Percentiles rank a stretch among this genome's conserved stretches.
These are phyloP conservation scores for Wickerhamomyces subpelliculosus DNA, from an alignment of 805 yeast genomes.

Conservation along the genomic window DNA sequence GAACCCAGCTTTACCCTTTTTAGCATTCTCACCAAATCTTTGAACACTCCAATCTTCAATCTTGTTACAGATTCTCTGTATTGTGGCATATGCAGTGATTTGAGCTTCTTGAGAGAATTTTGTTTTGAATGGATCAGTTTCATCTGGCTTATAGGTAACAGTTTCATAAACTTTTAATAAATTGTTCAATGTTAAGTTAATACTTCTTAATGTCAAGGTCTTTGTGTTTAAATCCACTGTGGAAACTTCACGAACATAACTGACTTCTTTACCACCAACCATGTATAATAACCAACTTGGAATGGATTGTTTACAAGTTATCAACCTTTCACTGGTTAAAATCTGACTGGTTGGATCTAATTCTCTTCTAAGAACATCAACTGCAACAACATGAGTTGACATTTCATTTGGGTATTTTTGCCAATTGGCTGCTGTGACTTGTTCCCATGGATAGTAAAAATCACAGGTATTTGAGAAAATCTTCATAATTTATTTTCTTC, in stretches of 20 bases:
- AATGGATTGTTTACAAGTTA: conserved; percentile 80
- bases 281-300: conserved; percentile 74
- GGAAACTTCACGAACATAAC: conserved; percentile 85
- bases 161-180: conserved; percentile 78
- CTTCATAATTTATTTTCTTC: conserved; percentile 62
- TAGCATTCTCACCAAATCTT: conserved; percentile 83
- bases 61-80: conserved; percentile 65
- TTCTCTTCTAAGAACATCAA: conserved; percentile 77
- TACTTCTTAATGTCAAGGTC: conserved; percentile 74
- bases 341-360: conserved; percentile 44
- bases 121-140: conserved; percentile 47
- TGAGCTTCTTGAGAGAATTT: conserved; percentile 77
- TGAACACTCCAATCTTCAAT: conserved; percentile 91
- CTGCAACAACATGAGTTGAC: conserved; percentile 89
- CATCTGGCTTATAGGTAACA: conserved; percentile 74
- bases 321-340: conserved; percentile 76
- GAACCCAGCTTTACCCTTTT: conserved; percentile 75
- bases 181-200: conserved; percentile 75
- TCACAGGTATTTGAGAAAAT: conserved; percentile 63
- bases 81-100: conserved; percentile 76
- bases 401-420: conserved; percentile 92
- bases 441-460: conserved; percentile 87
- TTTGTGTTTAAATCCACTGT: conserved; percentile 64
- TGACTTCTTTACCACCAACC: conserved; percentile 65
- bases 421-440: conserved; percentile 96